Conservation (phyloP, 2,329 filamentous ascomycete genomes). For the Tolypocladium pustulatum region DNA sequence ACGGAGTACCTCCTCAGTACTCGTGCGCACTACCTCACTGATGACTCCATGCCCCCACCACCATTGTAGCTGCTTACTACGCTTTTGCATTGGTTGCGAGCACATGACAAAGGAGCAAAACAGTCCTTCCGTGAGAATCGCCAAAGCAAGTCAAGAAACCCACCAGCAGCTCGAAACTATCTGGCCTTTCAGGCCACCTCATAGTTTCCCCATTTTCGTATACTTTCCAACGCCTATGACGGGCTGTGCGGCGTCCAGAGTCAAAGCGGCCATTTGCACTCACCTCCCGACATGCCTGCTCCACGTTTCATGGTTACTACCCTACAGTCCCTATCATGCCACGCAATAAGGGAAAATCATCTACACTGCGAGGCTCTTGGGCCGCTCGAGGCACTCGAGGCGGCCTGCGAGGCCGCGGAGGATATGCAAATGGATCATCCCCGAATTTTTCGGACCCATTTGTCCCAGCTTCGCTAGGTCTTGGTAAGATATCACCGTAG, state of each 20-base stretch:
- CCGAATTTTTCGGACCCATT: background rate
- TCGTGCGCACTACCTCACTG: no score
- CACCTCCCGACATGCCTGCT: background rate
- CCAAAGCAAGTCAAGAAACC: background rate
- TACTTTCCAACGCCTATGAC: background rate
- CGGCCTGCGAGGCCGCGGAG: background rate
- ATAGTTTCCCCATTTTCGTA: background rate
- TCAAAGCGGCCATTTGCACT: background rate
- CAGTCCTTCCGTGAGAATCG: background rate
- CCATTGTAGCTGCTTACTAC: background rate
- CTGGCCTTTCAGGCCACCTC: background rate
- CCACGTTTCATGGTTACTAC: background rate
- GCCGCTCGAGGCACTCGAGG: background rate
- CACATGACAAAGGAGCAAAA: no score
- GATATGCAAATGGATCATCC: background rate
- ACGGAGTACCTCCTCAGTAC: background rate
- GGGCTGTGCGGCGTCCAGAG: background rate
- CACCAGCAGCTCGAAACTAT: background rate
- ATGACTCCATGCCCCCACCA: background rate
- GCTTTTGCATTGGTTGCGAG: background rate
- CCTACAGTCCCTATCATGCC: constrained; percentile 1
- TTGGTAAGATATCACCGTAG: background rate
- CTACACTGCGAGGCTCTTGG: background rate
- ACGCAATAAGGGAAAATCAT: background rate
- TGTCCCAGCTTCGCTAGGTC: background rate